Base-by-base conservation (phyloP, 192 early-diverging fungal genomes). In the Coemansia sp. region DNA sequence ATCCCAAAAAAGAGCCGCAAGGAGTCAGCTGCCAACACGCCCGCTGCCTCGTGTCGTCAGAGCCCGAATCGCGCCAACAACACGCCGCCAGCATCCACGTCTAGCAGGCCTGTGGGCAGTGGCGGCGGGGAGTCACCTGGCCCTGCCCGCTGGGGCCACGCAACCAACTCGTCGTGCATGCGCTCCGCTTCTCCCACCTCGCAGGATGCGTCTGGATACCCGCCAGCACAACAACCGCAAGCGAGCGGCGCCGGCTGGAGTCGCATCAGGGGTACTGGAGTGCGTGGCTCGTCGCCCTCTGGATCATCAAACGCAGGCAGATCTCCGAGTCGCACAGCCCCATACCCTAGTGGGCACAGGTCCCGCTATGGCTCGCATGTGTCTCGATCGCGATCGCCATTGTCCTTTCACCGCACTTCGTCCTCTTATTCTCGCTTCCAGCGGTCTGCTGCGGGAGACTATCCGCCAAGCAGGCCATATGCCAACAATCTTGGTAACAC, bases 1-100 rank as follows among this genome's bases (percentile, higher is more conserved):
- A 81, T 81, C 26, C 78, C 78, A 13, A 80, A 80, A 55, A 80
- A 80, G 63, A 50, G 21, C 51, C 69, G 73, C 62, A 67, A 69
- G 53, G 63, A 67, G 13, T 80, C 77, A 9, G 55, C 62, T 2
- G 31, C 60, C 9, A 40, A 48, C 21, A 67, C 76, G 13, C 67
- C 71, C 14, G 59, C 59, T 26, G 65, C 40, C 8, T 80, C 77
- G 59, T 39, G 51, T 10, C 56, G 59, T 14, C 65, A 71, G 24
- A 80, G 78, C 43, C 77, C 77, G n/a, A 71, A 46, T 36, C 77
- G 39, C 48, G 42, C 43, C 13, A 43, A 46, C 33, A 59, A 59
- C 18, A 18, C 34, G 13, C 51, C 65, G 6, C 68, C 60, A 33
- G 62, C 20, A 24, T 48, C 13, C 7, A 34, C 9, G 59, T 18